Base-by-base conservation (phyloP, 306 rosid genomes). In the Cucurbita maxima region DNA sequence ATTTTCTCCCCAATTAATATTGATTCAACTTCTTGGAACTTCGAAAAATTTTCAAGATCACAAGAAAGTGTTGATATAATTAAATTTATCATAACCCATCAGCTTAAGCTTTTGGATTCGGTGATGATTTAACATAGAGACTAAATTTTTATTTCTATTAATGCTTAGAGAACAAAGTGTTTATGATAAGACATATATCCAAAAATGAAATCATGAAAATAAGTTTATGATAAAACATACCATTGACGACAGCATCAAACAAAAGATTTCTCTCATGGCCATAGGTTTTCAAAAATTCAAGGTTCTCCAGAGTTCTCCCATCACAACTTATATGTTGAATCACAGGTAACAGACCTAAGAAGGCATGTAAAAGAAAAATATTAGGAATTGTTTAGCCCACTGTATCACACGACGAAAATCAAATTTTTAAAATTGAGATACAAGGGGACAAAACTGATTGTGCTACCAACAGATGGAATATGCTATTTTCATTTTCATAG, bases 331-430 rank as follows among this genome's bases (percentile, higher is more conserved):
- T 71, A 58, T 79, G 88, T 69, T 81, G 85, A 81, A 93, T 82
- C 73, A 88, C 84, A 58, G 98, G 98, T 77, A 93, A 80, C 75
- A 93, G 78, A 68, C 97, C 98, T 93, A 72, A 53, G 45, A 51
- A 45, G 54, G 40, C 50, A 83, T 66, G 57, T 15, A 25, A 47
- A 36, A 69, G 37, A 11, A 48, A 69, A 22, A 15, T 13, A 48
- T 69, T 69, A 48, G 73, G 58, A 48, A 48, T 47, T 8, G 15
- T 68, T 66, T 68, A 13, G 56, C 10, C 36, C 40, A 67, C 10
- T 20, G 13, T 20, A 69, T 48, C 43, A 47, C 11, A 68, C 30
- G 3, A 12, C 47, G 57, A 68, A 68, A 13, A 47, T 68, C 57
- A 67, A 45, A 67, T 1, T 6, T 38, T 61, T 37, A 15, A 62